Base-by-base conservation (phyloP, 2,329 filamentous ascomycete genomes). In the Beauveria caledonica region DNA sequence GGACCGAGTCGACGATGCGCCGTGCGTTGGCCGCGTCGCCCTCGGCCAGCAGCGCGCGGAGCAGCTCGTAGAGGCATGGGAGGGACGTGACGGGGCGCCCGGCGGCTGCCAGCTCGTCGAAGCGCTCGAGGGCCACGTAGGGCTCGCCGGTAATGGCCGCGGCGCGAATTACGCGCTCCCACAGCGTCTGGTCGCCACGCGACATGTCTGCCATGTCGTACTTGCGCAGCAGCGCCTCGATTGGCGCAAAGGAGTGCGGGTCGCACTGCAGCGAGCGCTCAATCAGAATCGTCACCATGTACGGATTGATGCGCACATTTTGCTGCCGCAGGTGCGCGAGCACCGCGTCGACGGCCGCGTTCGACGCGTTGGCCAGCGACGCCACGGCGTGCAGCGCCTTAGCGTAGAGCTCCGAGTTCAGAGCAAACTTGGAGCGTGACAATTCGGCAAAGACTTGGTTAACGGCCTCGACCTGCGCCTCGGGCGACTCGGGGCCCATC, bases 211-310 rank as follows among this genome's bases (percentile, higher is more conserved):
- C 64, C 63, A 81, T 73, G 25, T 82, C 73, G 62, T 78, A 76
- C 68, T 88, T 82, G 23, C 77, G 73, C 21, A 90, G 83, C 3
- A 92, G 75, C 0, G 71, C 69, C 42, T 84, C 79, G n/a, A 90
- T 79, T 15, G 82, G 81, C 2, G 74, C 71, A 33, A 89, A 73
- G 65, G 88, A 79, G 0, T 86, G 84, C 2, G 84, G 83, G 1
- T 73, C 63, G 55, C 78, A 79, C 9, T 76, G 67, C 68, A 92
- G 87, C 69, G 86, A 87, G 68, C 88, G 79, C 50, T 86, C 82
- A 50, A 89, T 76, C 21, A 94, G 80, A 67, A 87, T 88, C 25
- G 89, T 92, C 75, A 89, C 89, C 67, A 91, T 88, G 66, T 90
- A 81, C 1, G 83, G 72, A 4, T 82, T 82, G 2, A 84, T 78